Conservation (phyloP, 1,284 basidiomycete species). For the Kwoniella shivajii region DNA sequence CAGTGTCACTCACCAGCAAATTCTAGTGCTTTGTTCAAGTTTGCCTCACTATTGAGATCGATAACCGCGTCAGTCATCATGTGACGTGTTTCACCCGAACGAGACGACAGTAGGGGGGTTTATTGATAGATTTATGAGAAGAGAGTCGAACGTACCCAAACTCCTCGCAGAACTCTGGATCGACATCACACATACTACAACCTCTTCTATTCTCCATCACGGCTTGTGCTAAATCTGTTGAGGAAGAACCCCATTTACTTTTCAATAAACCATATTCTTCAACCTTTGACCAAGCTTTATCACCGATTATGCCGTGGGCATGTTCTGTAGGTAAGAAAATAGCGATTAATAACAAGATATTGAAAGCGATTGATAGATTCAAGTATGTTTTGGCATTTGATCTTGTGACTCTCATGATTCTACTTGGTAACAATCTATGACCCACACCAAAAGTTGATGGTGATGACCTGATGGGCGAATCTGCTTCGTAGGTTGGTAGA, state of each 20-base stretch:
- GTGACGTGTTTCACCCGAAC: too few relatives aligned
- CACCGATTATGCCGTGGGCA: slow-evolving; percentile 13
- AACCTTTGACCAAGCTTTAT: slow-evolving; percentile 14
- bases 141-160: slow-evolving; percentile 15
- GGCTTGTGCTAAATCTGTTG: neutral
- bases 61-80: too few relatives aligned
- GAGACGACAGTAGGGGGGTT: too few relatives aligned
- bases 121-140: neutral
- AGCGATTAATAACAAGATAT: slow-evolving; percentile 18
- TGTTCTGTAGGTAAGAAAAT: slow-evolving; percentile 18
- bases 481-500: neutral
- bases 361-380: slow-evolving; percentile 18
- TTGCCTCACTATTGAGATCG: slow-evolving; percentile 11
- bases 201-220: neutral
- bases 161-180: slow-evolving; percentile 17
- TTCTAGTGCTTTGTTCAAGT: slow-evolving; percentile 5
- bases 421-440: slow-evolving; percentile 1
- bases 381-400: slow-evolving; percentile 18
- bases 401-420: slow-evolving; percentile 9
- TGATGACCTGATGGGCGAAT: neutral
- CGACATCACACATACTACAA: slow-evolving; percentile 18
- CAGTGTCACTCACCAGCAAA: slow-evolving; percentile 5
- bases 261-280: slow-evolving; percentile 10
- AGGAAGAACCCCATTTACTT: neutral
- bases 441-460: neutral